Base-by-base conservation (phyloP, 805 yeast genomes). In the Deakozyma indianensis region DNA sequence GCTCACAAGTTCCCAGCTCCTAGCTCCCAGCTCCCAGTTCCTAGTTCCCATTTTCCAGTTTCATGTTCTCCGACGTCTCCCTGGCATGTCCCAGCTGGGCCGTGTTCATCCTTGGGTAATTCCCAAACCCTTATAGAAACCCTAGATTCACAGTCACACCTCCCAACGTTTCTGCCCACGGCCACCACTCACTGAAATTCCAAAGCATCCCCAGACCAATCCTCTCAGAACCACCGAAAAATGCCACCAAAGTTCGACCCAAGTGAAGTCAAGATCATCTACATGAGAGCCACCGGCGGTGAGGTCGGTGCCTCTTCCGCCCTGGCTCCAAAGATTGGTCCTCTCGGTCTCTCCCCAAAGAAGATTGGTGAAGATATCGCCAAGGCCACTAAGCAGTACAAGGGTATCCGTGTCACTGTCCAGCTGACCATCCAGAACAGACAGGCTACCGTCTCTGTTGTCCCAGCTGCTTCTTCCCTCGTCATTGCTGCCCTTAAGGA, bases 291-390 rank as follows among this genome's bases (percentile, higher is more conserved):
- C 74, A 94, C 87, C 63, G 98, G 98, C 84, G 98, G 98, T 80
- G 98, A 92, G 80, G 94, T 92, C 66, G 98, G 97, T 78, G 95
- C 96, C 66, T 87, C 97, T 55, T 84, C 98, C 59, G 96, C 98
- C 60, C 83, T 92, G 67, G 98, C 98, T 63, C 98, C 98, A 71
- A 92, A 92, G 90, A 92, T 92, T 69, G 98, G 98, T 85, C 98
- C 98, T 63, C 85, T 92, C 70, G 98, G 98, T 87, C 78, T 92
- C 64, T 87, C 96, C 55, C 96, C 98, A 78, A 92, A 90, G 94
- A 90, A 92, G 83, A 96, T 92, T 68, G 98, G 98, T 88, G 98
- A 92, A 76, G 98, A 92, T 71, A 92, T 92, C 66, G 98, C 98
- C 71, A 92, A 92, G 83, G 98, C 98, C 71, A 90, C 98, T 77